phyloP scores from a whole-genome alignment of 164 flowering plant species.

The Tetrastigma voinierianum region DNA sequence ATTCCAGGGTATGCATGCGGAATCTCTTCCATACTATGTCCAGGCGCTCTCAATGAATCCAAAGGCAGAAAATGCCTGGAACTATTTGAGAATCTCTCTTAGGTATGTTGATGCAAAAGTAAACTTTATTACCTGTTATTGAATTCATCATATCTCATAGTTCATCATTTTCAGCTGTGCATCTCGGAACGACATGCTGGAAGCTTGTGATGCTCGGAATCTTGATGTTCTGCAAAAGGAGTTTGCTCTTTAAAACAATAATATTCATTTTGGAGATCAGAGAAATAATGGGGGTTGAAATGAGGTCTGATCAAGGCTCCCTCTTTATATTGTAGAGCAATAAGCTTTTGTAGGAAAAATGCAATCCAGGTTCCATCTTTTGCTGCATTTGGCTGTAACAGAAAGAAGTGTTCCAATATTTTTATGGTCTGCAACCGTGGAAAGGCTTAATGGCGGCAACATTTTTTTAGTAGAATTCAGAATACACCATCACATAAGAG shows the following conservation, averaged over 20 bases:
- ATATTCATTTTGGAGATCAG: neutral
- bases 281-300: neutral
- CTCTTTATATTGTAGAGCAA: neutral
- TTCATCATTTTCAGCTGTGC: slow-evolving; percentile 60
- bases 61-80: slow-evolving; percentile 98
- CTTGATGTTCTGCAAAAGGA: slow-evolving; percentile 86
- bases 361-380: neutral
- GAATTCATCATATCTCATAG: neutral
- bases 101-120: slow-evolving; percentile 41
- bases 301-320: neutral
- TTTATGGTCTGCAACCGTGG: neutral
- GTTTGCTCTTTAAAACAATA: slow-evolving; percentile 57
- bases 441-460: neutral
- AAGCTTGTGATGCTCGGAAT: slow-evolving; percentile 86
- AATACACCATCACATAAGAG: neutral
- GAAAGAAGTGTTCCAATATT: neutral
- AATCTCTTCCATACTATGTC: slow-evolving; percentile 89
- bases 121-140: neutral
- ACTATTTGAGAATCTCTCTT: slow-evolving; percentile 85
- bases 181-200: slow-evolving; percentile 81
- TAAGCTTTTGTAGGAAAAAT: neutral
- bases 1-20: slow-evolving; percentile 82
- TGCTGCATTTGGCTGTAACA: neutral
- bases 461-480: neutral
- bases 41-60: slow-evolving; percentile 97